These are phyloP conservation scores for Trichoderma cornu-damae DNA, from an alignment of 2,329 filamentous ascomycete species.

Conservation along the genomic window DNA sequence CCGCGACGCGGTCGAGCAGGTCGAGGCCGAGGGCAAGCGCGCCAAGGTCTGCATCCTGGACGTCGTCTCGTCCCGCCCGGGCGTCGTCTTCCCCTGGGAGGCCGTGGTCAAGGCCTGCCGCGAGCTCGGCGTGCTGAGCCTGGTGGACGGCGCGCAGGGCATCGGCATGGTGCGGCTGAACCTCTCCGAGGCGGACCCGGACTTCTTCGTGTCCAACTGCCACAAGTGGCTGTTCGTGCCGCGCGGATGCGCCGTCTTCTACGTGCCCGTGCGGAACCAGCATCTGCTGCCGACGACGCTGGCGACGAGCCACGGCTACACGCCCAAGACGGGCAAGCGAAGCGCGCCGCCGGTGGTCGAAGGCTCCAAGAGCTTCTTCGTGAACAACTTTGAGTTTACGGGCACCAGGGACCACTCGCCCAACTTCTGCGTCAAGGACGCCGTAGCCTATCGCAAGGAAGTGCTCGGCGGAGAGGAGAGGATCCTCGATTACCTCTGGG, in stretches of 20 bases:
- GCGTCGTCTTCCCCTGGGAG: slow-evolving; percentile 75
- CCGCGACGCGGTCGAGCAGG: slow-evolving; percentile 48
- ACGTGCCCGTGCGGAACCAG: slow-evolving; percentile 74
- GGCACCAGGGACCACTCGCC: slow-evolving; percentile 70
- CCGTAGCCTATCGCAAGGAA: slow-evolving; percentile 63
- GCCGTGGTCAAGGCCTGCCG: slow-evolving; percentile 58
- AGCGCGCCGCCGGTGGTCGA: slow-evolving; percentile 36
- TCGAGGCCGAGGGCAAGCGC: slow-evolving; percentile 52
- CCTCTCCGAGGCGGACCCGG: slow-evolving; percentile 61
- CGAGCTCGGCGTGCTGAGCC: slow-evolving; percentile 61
- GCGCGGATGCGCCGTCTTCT: slow-evolving; percentile 73
- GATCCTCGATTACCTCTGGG: slow-evolving; percentile 59
- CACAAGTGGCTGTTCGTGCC: slow-evolving; percentile 89
- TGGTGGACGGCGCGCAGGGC: slow-evolving; percentile 81
- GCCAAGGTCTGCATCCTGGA: slow-evolving; percentile 68
- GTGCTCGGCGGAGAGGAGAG: slow-evolving; percentile 68
- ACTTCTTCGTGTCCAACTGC: slow-evolving; percentile 83
- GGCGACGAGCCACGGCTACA: slow-evolving; percentile 76
- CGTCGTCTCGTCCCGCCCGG: slow-evolving; percentile 71
- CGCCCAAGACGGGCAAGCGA: slow-evolving; percentile 36
- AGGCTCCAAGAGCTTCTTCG: slow-evolving; percentile 53
- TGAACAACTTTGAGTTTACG: slow-evolving; percentile 68
- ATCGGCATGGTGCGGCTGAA: slow-evolving; percentile 74
- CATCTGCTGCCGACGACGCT: slow-evolving; percentile 65
- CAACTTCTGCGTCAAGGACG: slow-evolving; percentile 66